Evolutionary conservation across 1,284 basidiomycete genomes (phyloP), one percentile per base, ranked within the genome.

Genomic region (Rhodotorula glutinis): DNA sequence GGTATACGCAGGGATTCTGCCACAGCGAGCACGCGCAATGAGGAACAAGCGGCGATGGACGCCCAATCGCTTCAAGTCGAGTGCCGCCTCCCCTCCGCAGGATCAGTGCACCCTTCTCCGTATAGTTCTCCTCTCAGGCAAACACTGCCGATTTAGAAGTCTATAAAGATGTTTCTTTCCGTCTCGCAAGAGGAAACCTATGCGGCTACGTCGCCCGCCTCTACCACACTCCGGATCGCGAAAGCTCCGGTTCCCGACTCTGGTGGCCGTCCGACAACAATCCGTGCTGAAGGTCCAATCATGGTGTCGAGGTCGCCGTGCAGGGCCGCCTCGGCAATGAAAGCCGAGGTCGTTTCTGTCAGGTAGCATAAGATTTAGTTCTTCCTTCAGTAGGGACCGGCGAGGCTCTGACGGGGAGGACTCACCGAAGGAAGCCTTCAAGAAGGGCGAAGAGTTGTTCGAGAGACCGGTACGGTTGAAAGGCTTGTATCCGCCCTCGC

Each of bases 381-480:
- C 30, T 23, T 11, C 9, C 29, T 23, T 33, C 9, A 1, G 4
- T 3, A 25, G 3, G 14, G 8, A 17, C 14, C 2, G 23, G 9
- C 1, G 23, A 1, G n/a, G 8, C 16, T 38, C 33, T 38, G 7
- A 11, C 33, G 5, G 7, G 21, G 19, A n/a, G n/a, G 38, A 62
- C 46, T 30, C 46, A 55, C 81, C 96, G 80, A 91, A 99, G 10
- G 91, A 94, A 3, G 96, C 95, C 81, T 98, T 98, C 69, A 98
- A 86, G 56, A 98, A 83, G 5, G 95, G 92, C 33, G 93, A 96
- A 13, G 91, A 87, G 78, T 92, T 91, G 63, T 88, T 87, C 27
- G 91, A 88, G 67, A 98, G 89, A 72, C 96, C 96, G 67, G 89
- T 92, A 60, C 96, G 88, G 80, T 97, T 98, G 82, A 98, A 99